Evolutionary conservation across 2,329 filamentous ascomycete species (phyloP).

Genomic region (Cordyceps fumosorosea): DNA sequence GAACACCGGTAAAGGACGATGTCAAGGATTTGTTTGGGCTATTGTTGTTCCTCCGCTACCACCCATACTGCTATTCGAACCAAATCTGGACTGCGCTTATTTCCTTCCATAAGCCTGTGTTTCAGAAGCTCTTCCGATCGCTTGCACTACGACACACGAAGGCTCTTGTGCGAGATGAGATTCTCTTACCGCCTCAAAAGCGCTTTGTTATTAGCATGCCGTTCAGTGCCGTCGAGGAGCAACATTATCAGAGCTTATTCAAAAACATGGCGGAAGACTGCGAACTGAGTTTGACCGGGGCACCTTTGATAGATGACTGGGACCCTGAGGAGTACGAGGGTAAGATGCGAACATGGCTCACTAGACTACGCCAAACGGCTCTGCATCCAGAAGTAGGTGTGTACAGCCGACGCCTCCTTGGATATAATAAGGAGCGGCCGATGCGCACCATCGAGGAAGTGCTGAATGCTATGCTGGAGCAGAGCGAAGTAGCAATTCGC

Average conservation of each 20-base stretch:
- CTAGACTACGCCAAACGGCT: slow-evolving; percentile 71
- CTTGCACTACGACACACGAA: slow-evolving; percentile 85
- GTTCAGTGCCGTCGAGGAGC: slow-evolving; percentile 84
- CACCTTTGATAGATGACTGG: slow-evolving; percentile 57
- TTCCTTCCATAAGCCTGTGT: slow-evolving; percentile 52
- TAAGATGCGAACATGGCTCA: slow-evolving; percentile 73
- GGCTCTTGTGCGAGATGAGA: slow-evolving; percentile 67
- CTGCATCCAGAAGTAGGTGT: slow-evolving; percentile 78
- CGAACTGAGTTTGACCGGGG: slow-evolving; percentile 57
- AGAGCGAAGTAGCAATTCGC: slow-evolving; percentile 62
- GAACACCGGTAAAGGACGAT: slow-evolving; percentile 75
- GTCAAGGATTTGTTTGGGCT: slow-evolving; percentile 73
- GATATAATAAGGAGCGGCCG: slow-evolving; percentile 55
- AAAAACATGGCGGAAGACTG: slow-evolving; percentile 66
- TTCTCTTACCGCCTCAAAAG: slow-evolving; percentile 74
- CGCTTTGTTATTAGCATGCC: slow-evolving; percentile 83
- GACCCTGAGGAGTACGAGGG: slow-evolving; percentile 58
- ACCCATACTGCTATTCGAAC: slow-evolving; percentile 63
- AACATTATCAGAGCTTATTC: slow-evolving; percentile 75
- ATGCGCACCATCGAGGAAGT: slow-evolving; percentile 82
- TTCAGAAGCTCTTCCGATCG: slow-evolving; percentile 61
- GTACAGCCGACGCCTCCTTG: slow-evolving; percentile 57
- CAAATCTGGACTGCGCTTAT: slow-evolving; percentile 64
- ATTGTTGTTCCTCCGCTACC: slow-evolving; percentile 70
- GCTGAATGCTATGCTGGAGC: slow-evolving; percentile 83